Conservation (phyloP, 495 filamentous ascomycete genomes). For the Elasticomyces elasticus region DNA sequence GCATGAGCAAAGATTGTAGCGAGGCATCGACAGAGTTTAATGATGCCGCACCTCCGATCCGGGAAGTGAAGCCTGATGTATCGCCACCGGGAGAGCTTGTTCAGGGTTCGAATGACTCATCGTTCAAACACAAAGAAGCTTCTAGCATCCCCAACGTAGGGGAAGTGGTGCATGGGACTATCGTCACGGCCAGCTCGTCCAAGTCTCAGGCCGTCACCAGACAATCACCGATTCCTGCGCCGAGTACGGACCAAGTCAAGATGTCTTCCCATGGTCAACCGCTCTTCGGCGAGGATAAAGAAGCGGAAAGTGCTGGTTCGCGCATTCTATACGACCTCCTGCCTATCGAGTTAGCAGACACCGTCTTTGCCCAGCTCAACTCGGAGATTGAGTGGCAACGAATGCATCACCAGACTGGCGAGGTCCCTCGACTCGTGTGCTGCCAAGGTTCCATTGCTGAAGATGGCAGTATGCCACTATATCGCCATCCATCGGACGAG, state of each 20-base stretch:
- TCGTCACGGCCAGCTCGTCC: no score
- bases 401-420: conserved; percentile 86
- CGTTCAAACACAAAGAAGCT: no score
- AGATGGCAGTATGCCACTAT: conserved; percentile 78
- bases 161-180: no score
- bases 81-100: no score
- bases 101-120: no score
- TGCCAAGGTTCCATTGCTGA: conserved; percentile 65
- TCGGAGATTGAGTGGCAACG: conserved; percentile 78
- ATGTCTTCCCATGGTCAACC: conserved; percentile 1
- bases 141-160: no score
- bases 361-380: conserved; percentile 59
- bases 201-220: no score
- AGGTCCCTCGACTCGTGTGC: conserved; percentile 87
- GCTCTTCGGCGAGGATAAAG: conserved; percentile 14
- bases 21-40: neutral
- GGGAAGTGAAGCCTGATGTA: neutral
- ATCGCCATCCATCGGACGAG: conserved; percentile 89
- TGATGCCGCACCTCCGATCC: neutral
- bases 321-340: conserved; percentile 62
- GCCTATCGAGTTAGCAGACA: conserved; percentile 28
- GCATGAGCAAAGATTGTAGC: neutral
- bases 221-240: no score
- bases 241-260: neutral
- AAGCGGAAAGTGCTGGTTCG: conserved; percentile 56